phyloP scores from a whole-genome alignment of 768 basidiomycete genomes.

The Psilocybe tampanensis region DNA sequence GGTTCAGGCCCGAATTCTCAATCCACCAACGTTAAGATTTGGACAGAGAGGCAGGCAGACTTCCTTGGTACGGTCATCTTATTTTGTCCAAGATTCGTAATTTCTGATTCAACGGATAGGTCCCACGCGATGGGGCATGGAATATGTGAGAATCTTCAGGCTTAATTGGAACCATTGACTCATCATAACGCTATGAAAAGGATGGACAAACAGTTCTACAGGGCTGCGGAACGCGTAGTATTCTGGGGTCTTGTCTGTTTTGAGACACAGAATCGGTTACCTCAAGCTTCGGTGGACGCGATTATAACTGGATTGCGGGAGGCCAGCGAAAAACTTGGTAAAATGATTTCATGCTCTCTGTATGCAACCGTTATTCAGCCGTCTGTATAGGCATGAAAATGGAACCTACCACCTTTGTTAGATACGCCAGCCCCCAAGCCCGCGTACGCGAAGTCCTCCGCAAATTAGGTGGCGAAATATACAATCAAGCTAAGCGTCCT shows the following conservation, averaged over 20 bases:
- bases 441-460: constrained; percentile 54
- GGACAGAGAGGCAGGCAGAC: constrained; percentile 55
- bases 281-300: constrained; percentile 44
- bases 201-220: constrained; percentile 74
- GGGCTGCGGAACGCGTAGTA: constrained; percentile 50
- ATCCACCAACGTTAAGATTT: constrained; percentile 68
- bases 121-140: constrained; percentile 71
- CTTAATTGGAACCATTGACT: neutral
- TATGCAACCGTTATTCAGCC: neutral
- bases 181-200: constrained; percentile 30
- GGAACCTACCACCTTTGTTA: constrained; percentile 44
- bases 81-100: neutral
- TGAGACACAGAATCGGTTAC: constrained; percentile 62
- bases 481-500: constrained; percentile 36
- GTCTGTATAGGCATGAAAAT: constrained; percentile 57
- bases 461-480: constrained; percentile 50
- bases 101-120: constrained; percentile 32
- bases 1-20: constrained; percentile 63
- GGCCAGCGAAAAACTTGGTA: constrained; percentile 60
- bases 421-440: constrained; percentile 62
- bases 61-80: constrained; percentile 48
- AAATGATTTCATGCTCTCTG: constrained; percentile 20
- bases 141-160: constrained; percentile 61
- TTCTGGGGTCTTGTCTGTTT: constrained; percentile 74
- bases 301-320: constrained; percentile 56